phyloP scores from a whole-genome alignment of 768 basidiomycete species.

The Inosperma sp. region DNA sequence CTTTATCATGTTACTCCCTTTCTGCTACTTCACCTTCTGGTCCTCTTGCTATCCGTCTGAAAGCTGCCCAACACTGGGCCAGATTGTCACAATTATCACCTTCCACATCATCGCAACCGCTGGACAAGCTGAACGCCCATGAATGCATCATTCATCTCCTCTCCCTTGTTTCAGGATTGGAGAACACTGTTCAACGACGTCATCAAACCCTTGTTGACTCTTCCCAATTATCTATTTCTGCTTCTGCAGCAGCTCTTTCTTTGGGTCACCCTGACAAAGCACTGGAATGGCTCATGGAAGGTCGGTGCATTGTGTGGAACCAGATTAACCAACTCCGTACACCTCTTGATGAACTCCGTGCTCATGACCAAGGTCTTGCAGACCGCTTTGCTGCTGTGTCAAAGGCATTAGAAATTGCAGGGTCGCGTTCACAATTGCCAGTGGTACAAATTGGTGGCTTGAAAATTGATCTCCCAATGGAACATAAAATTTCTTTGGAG shows the following conservation, averaged over 20 bases:
- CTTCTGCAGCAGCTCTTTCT: not conserved
- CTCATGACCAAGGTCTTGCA: constrained; percentile 11
- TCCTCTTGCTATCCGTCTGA: not conserved
- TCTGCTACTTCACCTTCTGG: not conserved
- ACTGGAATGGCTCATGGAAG: constrained; percentile 33
- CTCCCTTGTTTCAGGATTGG: no score
- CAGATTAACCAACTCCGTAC: constrained; percentile 23
- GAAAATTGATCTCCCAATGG: constrained; percentile 17
- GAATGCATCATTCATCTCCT: not conserved
- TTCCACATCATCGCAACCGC: not conserved
- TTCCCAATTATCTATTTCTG: not conserved
- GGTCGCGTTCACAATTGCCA: constrained; percentile 3
- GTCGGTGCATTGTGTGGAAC: constrained; percentile 27
- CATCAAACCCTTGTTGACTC: not conserved
- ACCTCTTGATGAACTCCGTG: constrained; percentile 18
- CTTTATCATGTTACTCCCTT: not conserved
- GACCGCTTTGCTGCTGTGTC: constrained; percentile 10
- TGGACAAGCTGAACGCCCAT: not conserved
- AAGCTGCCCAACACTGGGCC: constrained; percentile 1
- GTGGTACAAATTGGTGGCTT: constrained; percentile 17
- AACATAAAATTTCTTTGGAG: no score
- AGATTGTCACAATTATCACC: not conserved
- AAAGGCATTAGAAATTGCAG: constrained; percentile 8
- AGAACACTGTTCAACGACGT: constrained; percentile 1
- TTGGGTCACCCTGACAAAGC: not conserved